Percentiles rank a stretch among this genome's conserved stretches.
Conservation (phyloP, 257 asterid species). For the Gentiana straminea region DNA sequence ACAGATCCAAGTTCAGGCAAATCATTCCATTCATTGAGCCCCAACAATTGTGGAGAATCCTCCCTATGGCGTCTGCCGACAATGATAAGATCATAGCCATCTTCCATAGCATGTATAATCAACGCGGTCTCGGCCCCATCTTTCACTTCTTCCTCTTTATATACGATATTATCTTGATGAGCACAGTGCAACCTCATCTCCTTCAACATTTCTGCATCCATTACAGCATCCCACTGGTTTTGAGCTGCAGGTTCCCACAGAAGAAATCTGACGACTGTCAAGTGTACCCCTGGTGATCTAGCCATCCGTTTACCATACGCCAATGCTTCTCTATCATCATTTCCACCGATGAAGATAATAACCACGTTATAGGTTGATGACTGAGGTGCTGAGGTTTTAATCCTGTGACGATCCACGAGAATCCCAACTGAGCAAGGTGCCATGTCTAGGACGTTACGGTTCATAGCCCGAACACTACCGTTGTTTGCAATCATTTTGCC, state of each 20-base stretch:
- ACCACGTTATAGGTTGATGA: slow-evolving; percentile 28
- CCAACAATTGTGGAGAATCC: slow-evolving; percentile 27
- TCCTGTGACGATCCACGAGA: slow-evolving; percentile 69
- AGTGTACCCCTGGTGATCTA: slow-evolving; percentile 30
- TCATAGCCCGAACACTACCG: slow-evolving; percentile 39
- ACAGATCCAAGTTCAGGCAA: slow-evolving; percentile 15
- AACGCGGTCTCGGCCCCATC: slow-evolving; percentile 89
- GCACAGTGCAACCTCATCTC: slow-evolving; percentile 55
- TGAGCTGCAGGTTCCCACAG: slow-evolving; percentile 46
- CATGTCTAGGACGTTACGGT: slow-evolving; percentile 48
- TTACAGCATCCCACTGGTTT: slow-evolving; percentile 81
- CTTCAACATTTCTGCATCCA: slow-evolving; percentile 66
- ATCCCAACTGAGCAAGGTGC: slow-evolving; percentile 84
- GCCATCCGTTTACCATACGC: slow-evolving; percentile 66
- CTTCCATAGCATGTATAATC: slow-evolving; percentile 54
- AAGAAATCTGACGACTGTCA: slow-evolving; percentile 57
- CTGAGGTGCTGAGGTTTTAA: slow-evolving; percentile 13
- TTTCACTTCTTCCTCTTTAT: slow-evolving; percentile 66
- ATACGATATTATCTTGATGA: slow-evolving; percentile 54
- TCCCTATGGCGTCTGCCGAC: slow-evolving; percentile 73
- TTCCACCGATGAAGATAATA: slow-evolving; percentile 68
- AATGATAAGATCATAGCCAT: slow-evolving; percentile 59
- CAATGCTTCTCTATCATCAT: slow-evolving; percentile 75
- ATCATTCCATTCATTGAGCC: slow-evolving; percentile 9
- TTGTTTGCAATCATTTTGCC: slow-evolving; percentile 24